A percentile compares a stretch with the other conserved stretches of the same genome.
Conservation (phyloP, 305 asterid genomes). For the Stenogyne calaminthoides region DNA sequence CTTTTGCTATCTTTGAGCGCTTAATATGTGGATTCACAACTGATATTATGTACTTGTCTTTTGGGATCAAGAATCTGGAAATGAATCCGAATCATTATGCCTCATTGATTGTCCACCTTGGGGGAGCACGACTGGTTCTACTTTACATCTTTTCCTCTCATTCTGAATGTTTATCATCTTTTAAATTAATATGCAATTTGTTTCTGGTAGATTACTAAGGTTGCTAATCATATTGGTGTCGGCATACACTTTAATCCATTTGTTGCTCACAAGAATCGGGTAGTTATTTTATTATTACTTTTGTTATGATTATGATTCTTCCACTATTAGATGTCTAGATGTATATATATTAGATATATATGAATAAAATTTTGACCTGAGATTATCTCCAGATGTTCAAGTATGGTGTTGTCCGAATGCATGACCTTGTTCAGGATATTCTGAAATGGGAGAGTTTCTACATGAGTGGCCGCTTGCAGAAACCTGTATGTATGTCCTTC, state of each 20-base stretch:
- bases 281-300: conserved; percentile 31
- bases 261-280: conserved; percentile 59
- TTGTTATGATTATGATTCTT: conserved; percentile 8
- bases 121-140: conserved; percentile 79
- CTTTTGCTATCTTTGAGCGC: not conserved
- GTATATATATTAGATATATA: not conserved
- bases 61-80: conserved; percentile 63
- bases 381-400: conserved; percentile 58
- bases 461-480: conserved; percentile 87
- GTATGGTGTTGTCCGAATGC: conserved; percentile 79
- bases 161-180: conserved; percentile 2
- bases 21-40: conserved; percentile 19
- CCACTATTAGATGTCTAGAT: conserved; percentile 17
- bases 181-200: conserved; percentile 12
- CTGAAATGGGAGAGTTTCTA: conserved; percentile 76
- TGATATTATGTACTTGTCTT: conserved; percentile 26
- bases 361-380: conserved; percentile 25
- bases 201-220: conserved; percentile 51
- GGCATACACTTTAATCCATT: conserved; percentile 89
- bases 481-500: conserved; percentile 59
- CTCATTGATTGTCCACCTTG: conserved; percentile 73
- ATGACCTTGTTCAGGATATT: conserved; percentile 71
- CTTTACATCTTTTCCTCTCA: conserved; percentile 24
- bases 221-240: conserved; percentile 77
- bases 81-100: conserved; percentile 75